Conservation (phyloP, 345 rosid genomes). For the Kandelia obovata region DNA sequence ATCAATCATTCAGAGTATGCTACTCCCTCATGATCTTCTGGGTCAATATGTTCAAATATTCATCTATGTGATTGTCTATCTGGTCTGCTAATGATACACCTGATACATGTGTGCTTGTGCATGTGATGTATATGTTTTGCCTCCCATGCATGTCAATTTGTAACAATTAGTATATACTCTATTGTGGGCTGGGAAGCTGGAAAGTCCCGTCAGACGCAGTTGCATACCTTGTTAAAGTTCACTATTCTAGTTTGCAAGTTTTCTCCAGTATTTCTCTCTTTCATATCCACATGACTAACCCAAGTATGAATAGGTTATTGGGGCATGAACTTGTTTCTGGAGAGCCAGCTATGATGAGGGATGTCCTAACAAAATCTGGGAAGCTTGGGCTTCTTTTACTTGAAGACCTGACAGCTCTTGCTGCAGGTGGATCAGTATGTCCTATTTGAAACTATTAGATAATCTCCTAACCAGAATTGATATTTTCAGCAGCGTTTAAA, state of each 20-base stretch:
- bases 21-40: conserved; percentile 14
- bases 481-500: not conserved
- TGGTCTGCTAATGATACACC: not conserved
- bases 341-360: conserved; percentile 44
- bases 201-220: not conserved
- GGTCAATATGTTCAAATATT: not conserved
- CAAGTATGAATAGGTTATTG: conserved; percentile 49
- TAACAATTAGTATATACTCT: not conserved
- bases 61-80: conserved; percentile 2
- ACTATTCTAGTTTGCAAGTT: not conserved
- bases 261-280: conserved; percentile 12
- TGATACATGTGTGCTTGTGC: not conserved
- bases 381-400: conserved; percentile 90
- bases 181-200: not conserved
- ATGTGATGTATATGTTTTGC: not conserved
- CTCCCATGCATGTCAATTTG: not conserved
- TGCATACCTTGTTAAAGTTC: not conserved
- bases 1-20: conserved; percentile 75
- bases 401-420: conserved; percentile 99
- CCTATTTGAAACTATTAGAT: conserved; percentile 44
- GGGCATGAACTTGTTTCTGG: conserved; percentile 51
- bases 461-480: conserved; percentile 17
- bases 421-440: conserved; percentile 99
- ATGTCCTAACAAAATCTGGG: conserved; percentile 55
- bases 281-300: conserved; percentile 26